Evolutionary conservation across 768 basidiomycete genomes (phyloP).

Genomic region (Leucocoprinus birnbaumii): DNA sequence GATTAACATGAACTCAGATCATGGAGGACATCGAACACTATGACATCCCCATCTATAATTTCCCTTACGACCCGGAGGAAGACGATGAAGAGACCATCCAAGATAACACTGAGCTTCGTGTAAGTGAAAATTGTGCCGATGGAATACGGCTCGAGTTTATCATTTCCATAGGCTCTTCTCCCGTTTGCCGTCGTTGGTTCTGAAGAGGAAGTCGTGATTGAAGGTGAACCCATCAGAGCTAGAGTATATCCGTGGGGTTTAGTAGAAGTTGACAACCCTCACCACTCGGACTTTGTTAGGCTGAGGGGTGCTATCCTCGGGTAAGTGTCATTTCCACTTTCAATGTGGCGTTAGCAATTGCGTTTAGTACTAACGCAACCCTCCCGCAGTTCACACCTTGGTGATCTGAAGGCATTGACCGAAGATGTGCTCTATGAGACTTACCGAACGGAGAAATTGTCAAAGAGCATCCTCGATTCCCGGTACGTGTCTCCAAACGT

Average conservation of each 20-base stretch:
- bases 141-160: background rate
- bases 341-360: background rate
- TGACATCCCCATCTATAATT: conserved; percentile 89
- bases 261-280: conserved; percentile 88
- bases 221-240: conserved; percentile 75
- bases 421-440: conserved; percentile 86
- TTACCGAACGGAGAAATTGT: conserved; percentile 88
- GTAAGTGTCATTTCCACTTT: conserved; percentile 31
- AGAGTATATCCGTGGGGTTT: conserved; percentile 91
- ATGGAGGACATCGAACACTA: conserved; percentile 94
- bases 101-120: conserved; percentile 87
- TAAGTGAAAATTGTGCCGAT: conserved; percentile 27
- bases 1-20: conserved; percentile 40
- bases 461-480: conserved; percentile 60
- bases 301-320: conserved; percentile 77
- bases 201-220: conserved; percentile 81
- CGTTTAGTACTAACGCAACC: background rate
- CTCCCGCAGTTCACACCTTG: conserved; percentile 67
- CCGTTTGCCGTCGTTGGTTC: conserved; percentile 90
- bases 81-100: conserved; percentile 91
- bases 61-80: conserved; percentile 92
- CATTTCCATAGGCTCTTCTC: conserved; percentile 47
- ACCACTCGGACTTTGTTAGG: conserved; percentile 83
- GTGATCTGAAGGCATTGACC: conserved; percentile 80
- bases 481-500: conserved; percentile 32